Base-by-base conservation (phyloP, 306 rosid genomes). In the Castanea mollissima region DNA sequence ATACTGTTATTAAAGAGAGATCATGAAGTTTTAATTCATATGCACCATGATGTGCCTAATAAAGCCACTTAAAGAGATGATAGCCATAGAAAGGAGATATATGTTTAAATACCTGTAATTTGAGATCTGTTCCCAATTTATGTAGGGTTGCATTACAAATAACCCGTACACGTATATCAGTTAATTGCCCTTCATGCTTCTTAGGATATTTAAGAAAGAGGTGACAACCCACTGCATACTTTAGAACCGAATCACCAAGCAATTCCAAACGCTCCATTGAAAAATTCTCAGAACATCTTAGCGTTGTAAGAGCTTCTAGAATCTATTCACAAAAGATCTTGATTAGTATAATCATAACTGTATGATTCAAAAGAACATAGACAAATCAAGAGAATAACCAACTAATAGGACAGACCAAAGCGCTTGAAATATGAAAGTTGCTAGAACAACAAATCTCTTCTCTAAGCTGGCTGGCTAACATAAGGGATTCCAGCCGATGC, bases 181-280 rank as follows among this genome's bases (percentile, higher is more conserved):
- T 69, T 77, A 95, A 83, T 44, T 90, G 87, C 68, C 98, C 99
- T 84, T 95, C 99, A 57, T 93, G 93, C 65, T 79, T 90, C 69
- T 88, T 74, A 31, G 96, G 94, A 84, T 88, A 83, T 44, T 95
- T 90, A 49, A 93, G 94, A 89, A 86, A 95, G 72, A 90, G 93
- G 70, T 91, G 90, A 84, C 98, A 93, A 80, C 99, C 86, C 65
- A 92, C 90, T 18, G 75, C 89, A 81, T 91, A 95, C 84, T 95
- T 95, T 73, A 95, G 81, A 79, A 93, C 89, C 11, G 99, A 95
- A 86, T 95, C 99, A 49, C 99, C 99, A 23, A 93, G 99, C 82
- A 95, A 86, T 85, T 95, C 99, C 82, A 93, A 89, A 54, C 99
- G 98, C 87, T 95, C 99, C 94, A 95, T 87, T 51, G 98, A 93